A percentile compares a stretch with the other conserved stretches of the same genome.
phyloP scores from a whole-genome alignment of 1,284 basidiomycete genomes.

The Irpex sp. region DNA sequence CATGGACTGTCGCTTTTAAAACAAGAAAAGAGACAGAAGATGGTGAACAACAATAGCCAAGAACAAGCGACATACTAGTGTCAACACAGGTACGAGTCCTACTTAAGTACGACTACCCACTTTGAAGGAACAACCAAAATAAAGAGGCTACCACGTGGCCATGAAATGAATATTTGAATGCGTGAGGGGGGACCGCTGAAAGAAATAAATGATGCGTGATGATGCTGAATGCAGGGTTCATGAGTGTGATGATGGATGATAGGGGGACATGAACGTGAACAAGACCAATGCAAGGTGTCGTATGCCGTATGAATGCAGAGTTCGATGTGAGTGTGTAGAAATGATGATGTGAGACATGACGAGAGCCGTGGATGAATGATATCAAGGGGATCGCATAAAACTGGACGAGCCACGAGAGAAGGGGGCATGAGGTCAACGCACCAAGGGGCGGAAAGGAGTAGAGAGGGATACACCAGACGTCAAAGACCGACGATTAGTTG shows the following conservation, averaged over 20 bases:
- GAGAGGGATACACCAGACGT: neutral
- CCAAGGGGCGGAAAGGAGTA: too few relatives aligned
- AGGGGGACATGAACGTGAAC: neutral
- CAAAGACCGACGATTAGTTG: neutral
- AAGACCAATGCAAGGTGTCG: neutral
- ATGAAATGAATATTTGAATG: neutral
- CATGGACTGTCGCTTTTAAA: neutral
- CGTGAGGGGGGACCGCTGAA: neutral
- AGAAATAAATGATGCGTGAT: neutral
- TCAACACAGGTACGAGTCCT: too few relatives aligned
- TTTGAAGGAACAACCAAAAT: too few relatives aligned
- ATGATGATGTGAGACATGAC: neutral
- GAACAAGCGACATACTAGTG: neutral
- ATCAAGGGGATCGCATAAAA: neutral
- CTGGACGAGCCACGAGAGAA: neutral
- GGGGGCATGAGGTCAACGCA: too few relatives aligned
- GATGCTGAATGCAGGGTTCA: neutral
- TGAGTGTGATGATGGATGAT: neutral
- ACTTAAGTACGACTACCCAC: too few relatives aligned
- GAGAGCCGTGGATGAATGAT: neutral
- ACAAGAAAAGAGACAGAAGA: too few relatives aligned
- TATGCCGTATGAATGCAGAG: neutral
- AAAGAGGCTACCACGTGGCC: neutral
- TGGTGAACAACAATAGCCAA: too few relatives aligned
- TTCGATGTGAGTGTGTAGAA: neutral